Base-by-base conservation (phyloP, 495 filamentous ascomycete genomes). In the Podospora didyma region DNA sequence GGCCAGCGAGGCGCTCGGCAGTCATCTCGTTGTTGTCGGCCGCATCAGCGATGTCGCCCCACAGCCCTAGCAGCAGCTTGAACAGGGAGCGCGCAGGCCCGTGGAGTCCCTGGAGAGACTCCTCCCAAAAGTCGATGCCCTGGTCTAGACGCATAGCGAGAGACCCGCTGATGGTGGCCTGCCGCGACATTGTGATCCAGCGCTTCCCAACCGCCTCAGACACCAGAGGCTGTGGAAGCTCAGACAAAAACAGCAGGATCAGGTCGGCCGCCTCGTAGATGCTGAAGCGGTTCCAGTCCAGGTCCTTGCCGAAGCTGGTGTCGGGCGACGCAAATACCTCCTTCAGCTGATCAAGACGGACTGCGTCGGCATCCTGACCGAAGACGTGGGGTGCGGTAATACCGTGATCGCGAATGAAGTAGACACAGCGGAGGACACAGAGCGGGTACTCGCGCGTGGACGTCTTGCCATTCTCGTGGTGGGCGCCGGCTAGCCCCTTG, bases 101-200 rank as follows among this genome's bases (percentile, higher is more conserved):
- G 28, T 64, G 65, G 3, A 76, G 63, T 1, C 73, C 74, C 37
- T 61, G 63, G 6, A 78, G 54, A 21, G 75, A 70, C 60, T 78
- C 75, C 59, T 78, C 75, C 75, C 75, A 78, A 44, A 78, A 78
- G 44, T 76, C 73, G 19, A 78, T 71, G 17, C 73, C 73, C 54
- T 73, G 67, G 48, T 78, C 75, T 0, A 74, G 54, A 16, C 74
- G 61, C 39, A 63, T 58, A 22, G 61, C 63, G 41, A 67, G 62
- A 5, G 66, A 69, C 28, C 67, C 68, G 1, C 62, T 42, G 19
- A 69, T 45, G 26, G 66, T 73, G 6, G 69, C 66, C 49, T 72
- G 74, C 31, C 68, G 62, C 26, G 73, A 75, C 24, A 77, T 58
- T 37, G 64, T 41, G 24, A 74, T 64, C 74, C 74, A 77, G 17